Conservation (phyloP, 768 basidiomycete genomes). For the Leucocoprinus leucothites region DNA sequence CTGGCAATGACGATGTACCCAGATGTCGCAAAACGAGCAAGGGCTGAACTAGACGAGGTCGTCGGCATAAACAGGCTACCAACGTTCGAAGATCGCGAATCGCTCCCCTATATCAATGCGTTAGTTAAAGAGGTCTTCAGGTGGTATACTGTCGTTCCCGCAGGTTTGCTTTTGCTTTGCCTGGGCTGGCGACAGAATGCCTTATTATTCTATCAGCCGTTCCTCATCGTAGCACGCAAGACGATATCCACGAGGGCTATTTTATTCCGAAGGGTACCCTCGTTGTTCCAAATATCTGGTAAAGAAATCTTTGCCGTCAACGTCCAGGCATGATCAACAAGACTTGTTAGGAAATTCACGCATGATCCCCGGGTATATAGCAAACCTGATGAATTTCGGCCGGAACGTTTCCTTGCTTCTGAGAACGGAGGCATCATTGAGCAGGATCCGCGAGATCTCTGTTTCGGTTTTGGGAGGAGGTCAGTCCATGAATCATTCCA, state of each 20-base stretch:
- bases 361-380: constrained; percentile 54
- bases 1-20: constrained; percentile 59
- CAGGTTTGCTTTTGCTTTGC: constrained; percentile 27
- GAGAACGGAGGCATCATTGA: constrained; percentile 38
- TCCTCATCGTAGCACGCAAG: constrained; percentile 54
- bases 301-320: constrained; percentile 5
- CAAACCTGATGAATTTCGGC: constrained; percentile 54
- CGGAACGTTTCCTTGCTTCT: constrained; percentile 54
- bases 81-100: constrained; percentile 52
- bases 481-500: constrained; percentile 22
- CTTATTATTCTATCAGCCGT: constrained; percentile 30
- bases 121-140: constrained; percentile 56
- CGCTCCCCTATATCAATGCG: constrained; percentile 60
- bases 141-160: constrained; percentile 46
- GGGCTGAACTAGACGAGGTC: constrained; percentile 58
- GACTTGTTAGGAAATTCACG: constrained; percentile 39
- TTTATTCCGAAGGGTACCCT: constrained; percentile 58
- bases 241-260: constrained; percentile 61
- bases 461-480: constrained; percentile 74
- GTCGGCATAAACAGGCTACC: constrained; percentile 60
- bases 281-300: constrained; percentile 52
- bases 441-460: constrained; percentile 54
- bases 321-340: background rate
- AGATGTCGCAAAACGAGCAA: constrained; percentile 54
- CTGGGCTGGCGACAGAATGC: constrained; percentile 8